Conservation (phyloP, 495 filamentous ascomycete species). For the Podospora tetraspora region DNA sequence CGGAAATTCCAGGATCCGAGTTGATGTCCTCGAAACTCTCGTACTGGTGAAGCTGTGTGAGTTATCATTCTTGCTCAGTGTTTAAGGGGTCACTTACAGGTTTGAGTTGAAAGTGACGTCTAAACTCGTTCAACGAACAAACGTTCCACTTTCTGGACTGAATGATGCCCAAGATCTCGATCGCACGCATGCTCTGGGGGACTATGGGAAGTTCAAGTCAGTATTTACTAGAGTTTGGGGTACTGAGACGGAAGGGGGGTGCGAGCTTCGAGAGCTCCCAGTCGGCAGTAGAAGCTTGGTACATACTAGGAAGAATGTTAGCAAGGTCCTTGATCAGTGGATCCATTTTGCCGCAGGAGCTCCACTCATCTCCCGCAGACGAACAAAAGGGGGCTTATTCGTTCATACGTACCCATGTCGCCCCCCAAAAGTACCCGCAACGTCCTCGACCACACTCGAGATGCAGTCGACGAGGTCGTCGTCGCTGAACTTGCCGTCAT, state of each 20-base stretch:
- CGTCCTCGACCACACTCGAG: slow-evolving; percentile 58
- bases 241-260: no score
- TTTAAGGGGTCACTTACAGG: slow-evolving; percentile 26
- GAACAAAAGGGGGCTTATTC: no score
- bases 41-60: slow-evolving; percentile 34
- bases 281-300: no score
- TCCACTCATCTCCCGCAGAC: no score
- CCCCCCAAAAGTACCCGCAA: slow-evolving; percentile 55
- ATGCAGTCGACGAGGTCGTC: slow-evolving; percentile 66
- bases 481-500: slow-evolving; percentile 58
- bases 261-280: no score
- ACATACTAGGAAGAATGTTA: no score
- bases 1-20: slow-evolving; percentile 64
- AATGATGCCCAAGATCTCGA: slow-evolving; percentile 77
- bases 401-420: background rate
- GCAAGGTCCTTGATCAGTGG: no score
- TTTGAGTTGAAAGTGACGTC: slow-evolving; percentile 70
- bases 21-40: slow-evolving; percentile 84
- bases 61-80: background rate
- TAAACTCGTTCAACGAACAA: slow-evolving; percentile 81
- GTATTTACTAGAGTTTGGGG: no score
- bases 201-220: background rate
- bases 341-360: no score
- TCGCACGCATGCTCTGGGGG: slow-evolving; percentile 36
- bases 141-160: slow-evolving; percentile 76